Evolutionary conservation across 495 filamentous ascomycete genomes (phyloP), one percentile per base, ranked within the genome.

Genomic region (Tuber brumale): DNA sequence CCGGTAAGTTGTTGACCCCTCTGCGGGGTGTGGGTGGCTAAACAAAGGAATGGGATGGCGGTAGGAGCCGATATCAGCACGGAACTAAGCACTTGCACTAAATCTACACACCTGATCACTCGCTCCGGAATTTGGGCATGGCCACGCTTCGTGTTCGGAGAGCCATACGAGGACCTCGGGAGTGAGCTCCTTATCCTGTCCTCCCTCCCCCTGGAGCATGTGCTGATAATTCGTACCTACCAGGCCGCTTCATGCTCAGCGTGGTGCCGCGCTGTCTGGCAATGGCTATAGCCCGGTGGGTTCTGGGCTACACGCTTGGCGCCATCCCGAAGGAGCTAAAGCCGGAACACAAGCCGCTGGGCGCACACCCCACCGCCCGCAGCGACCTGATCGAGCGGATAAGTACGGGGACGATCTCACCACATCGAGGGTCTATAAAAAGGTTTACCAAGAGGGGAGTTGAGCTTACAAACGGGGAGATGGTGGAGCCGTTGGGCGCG

Each of bases 71-170:
- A 80, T 79, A 66, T 80, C 61, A 66, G 31, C 57, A 61, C 61
- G 10, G 78, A 79, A 14, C 78, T 80, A 41, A 80, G 78, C 19
- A 73, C 45, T 46, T 23, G 70, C 12, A 23, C 70, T 9, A 37
- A 35, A 8, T 70, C 75, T 41, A 70, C 69, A 69, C 78, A 80
- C 66, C 48, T 80, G 23, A 73, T 80, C 41, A 79, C 78, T 35
- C 78, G 78, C 48, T 80, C 78, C 7, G 78, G 78, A n/a, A 69
- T 73, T 21, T 80, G 78, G 78, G 31, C 79, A 42, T 80, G 70
- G 57, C 73, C 78, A 8, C 78, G 78, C 27, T 76, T 79, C 27
- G 0, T 80, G 42, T 70, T 79, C 16, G 78, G 78, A 41, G n/a
- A 19, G 23, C 44, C 78, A 44, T 80, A 72, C 37, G 78, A 80